Base-by-base conservation (phyloP, 306 rosid species). In the Cucumis cinereus region DNA sequence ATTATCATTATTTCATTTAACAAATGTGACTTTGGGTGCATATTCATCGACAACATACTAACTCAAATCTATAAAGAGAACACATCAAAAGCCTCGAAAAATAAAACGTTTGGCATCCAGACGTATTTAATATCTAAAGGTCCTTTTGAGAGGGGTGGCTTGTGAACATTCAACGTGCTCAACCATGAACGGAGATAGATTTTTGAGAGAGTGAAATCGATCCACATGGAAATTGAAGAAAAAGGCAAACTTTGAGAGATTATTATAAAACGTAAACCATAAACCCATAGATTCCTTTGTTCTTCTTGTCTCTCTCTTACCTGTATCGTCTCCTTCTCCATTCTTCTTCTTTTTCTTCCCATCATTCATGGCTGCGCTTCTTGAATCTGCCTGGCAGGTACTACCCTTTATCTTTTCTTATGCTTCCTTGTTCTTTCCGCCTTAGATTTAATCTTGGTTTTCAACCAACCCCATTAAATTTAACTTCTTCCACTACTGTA, bases 331-430 rank as follows among this genome's bases (percentile, higher is more conserved):
- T 45, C 22, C 40, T 60, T 33, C 43, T 62, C 23, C 67, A 28
- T 28, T 60, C 7, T 14, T 1, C 24, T 20, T 11, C 35, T 28
- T 17, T 30, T 28, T 68, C 55, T 49, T 40, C 16, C 73, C 77
- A 87, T 85, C 59, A 49, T 71, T 49, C 76, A 72, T 72, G 76
- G 76, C 76, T 3, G 57, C 45, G 3, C 58, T 72, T 52, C 76
- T 72, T 28, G 76, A 72, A 88, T 90, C 93, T 85, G 87, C 81
- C 49, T 93, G 98, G 98, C 87, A 71, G 98, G 98, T 93, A 84
- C 69, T 60, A 12, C 24, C 49, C 49, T 5, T 38, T 19, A 19
- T 72, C 67, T 10, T 8, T 10, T 38, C 28, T 10, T 22, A 30
- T 10, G 30, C 35, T 33, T 68, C 30, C 23, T 33, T 68, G 47